Percentiles rank a stretch among this genome's conserved stretches.
phyloP scores from a whole-genome alignment of 2,329 filamentous ascomycete species.

The Microdochium nivale region DNA sequence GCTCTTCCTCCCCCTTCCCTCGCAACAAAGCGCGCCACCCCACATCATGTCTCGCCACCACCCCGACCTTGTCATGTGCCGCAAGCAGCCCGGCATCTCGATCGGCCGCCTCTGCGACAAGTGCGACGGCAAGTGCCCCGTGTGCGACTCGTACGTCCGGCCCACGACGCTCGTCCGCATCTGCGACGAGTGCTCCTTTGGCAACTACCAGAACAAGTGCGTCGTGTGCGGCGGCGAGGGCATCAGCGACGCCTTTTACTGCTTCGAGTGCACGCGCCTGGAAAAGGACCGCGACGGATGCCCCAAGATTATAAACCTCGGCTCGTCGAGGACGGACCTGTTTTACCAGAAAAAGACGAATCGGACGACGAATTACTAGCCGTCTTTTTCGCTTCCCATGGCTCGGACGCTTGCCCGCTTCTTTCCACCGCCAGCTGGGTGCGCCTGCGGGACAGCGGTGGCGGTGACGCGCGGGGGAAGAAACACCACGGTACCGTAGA shows the following conservation, averaged over 20 bases:
- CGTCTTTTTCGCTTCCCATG: conserved; percentile 9
- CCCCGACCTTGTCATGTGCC: conserved; percentile 98
- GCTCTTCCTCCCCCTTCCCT: too few relatives aligned
- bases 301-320: conserved; percentile 98
- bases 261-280: conserved; percentile 93
- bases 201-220: conserved; percentile 99
- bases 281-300: conserved; percentile 97
- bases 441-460: too few relatives aligned
- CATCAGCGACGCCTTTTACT: conserved; percentile 98
- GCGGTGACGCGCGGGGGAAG: too few relatives aligned
- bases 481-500: too few relatives aligned
- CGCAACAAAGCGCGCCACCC: not conserved
- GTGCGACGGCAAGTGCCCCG: conserved; percentile 98
- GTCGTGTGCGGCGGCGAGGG: conserved; percentile 97
- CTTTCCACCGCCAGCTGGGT: not conserved
- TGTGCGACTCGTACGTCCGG: conserved; percentile 97
- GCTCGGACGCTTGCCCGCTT: too few relatives aligned
- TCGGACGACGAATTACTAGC: conserved; percentile 48
- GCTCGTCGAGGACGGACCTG: conserved; percentile 90
- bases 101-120: conserved; percentile 99
- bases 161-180: conserved; percentile 96
- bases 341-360: conserved; percentile 63
- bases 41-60: conserved; percentile 2
- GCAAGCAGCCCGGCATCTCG: conserved; percentile 94
- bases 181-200: conserved; percentile 98